phyloP scores from a whole-genome alignment of 495 filamentous ascomycete genomes.

The Chaetomium fimeti region DNA sequence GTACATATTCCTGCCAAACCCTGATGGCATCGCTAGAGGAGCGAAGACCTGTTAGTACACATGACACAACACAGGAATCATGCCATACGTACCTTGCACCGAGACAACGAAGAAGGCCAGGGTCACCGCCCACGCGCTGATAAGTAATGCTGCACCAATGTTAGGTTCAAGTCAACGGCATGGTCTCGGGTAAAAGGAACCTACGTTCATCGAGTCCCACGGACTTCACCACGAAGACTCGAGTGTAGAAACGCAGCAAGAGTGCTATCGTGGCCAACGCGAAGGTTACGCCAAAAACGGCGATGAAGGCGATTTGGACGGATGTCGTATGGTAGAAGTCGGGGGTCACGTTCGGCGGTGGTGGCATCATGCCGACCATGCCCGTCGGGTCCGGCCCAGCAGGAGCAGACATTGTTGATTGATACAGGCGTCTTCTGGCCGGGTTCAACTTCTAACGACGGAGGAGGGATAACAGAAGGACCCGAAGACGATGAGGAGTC shows the following conservation, averaged over 20 bases:
- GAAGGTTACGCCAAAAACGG: not conserved
- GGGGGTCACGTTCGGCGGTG: slow-evolving; percentile 5
- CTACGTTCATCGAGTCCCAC: slow-evolving; percentile 6
- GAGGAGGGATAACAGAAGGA: not conserved
- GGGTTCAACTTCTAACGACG: not conserved
- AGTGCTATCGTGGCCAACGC: slow-evolving; percentile 9
- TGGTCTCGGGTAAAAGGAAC: not conserved
- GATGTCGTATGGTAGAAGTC: slow-evolving; percentile 7
- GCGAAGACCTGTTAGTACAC: not conserved
- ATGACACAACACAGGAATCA: no score
- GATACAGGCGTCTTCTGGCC: not conserved
- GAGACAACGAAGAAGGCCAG: slow-evolving; percentile 7
- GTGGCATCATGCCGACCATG: not conserved
- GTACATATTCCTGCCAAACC: slow-evolving; percentile 7
- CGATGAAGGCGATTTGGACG: not conserved
- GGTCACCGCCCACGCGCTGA: slow-evolving; percentile 2
- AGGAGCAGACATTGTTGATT: not conserved
- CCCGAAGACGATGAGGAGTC: not conserved
- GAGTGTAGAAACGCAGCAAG: not conserved
- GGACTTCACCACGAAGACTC: slow-evolving; percentile 1
- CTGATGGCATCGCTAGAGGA: slow-evolving; percentile 6
- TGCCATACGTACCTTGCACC: not conserved
- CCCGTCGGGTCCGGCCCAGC: not conserved
- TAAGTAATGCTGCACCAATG: not conserved
- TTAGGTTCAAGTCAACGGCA: not conserved